Evolutionary conservation across 2,329 filamentous ascomycete species (phyloP).

Genomic region (Paecilomyces variotii): DNA sequence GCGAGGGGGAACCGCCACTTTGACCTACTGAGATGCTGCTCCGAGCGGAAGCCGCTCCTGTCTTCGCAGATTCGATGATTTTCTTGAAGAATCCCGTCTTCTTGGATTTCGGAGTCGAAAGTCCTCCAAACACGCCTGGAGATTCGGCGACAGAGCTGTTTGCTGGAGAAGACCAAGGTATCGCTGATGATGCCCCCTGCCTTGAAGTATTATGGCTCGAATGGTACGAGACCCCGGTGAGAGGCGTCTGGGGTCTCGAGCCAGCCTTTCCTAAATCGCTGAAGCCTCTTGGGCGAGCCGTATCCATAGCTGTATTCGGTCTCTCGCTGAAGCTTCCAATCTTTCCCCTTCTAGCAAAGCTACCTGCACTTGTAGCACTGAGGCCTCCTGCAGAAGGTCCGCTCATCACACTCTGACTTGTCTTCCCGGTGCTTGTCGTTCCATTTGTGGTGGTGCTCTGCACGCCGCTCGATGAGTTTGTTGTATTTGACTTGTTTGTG

Average conservation of each 20-base stretch:
- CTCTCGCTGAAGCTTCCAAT: constrained; percentile 27
- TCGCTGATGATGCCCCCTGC: constrained; percentile 54
- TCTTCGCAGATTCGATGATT: constrained; percentile 89
- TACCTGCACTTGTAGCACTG: constrained; percentile 92
- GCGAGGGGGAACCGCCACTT: constrained; percentile 36
- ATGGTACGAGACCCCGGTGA: constrained; percentile 81
- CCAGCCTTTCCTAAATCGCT: constrained; percentile 26
- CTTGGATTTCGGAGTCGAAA: constrained; percentile 65
- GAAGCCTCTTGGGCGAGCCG: constrained; percentile 30
- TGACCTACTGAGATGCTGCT: constrained; percentile 69
- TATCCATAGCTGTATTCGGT: constrained; percentile 38
- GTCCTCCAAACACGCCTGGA: constrained; percentile 65
- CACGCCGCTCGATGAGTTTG: constrained; percentile 65
- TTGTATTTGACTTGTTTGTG: constrained; percentile 80
- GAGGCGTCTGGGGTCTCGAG: constrained; percentile 43
- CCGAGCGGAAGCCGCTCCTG: constrained; percentile 79
- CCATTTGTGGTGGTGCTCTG: constrained; percentile 59
- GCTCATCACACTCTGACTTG: constrained; percentile 85
- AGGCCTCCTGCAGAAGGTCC: constrained; percentile 82
- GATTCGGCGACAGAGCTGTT: constrained; percentile 52
- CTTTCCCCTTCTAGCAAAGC: constrained; percentile 68
- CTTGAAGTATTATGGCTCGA: constrained; percentile 67
- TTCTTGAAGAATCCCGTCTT: constrained; percentile 93
- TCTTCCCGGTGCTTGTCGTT: constrained; percentile 66
- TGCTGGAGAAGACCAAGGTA: constrained; percentile 46